Base-by-base conservation (phyloP, 495 filamentous ascomycete genomes). In the Neurospora sp. region DNA sequence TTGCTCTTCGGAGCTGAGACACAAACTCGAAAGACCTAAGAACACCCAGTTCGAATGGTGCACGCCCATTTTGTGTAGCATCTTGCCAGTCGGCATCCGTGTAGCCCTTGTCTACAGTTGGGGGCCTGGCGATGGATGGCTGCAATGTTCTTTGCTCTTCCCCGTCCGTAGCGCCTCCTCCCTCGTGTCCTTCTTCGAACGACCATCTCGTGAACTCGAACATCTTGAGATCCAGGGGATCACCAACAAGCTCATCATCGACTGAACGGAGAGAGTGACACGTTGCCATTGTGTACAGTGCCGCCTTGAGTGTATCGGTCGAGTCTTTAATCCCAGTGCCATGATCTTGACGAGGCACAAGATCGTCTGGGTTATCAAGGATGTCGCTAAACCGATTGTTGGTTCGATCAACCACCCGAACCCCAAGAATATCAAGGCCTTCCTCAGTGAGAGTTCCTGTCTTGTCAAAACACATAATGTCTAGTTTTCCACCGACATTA, bases 381-480 rank as follows among this genome's bases (percentile, higher is more conserved):
- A 86, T 78, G 27, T 86, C 84, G 39, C 79, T 80, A 71, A 88
- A 89, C 53, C 83, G 81, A 59, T 88, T 90, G 31, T 86, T 82
- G n/a, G 85, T 84, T 37, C 82, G 81, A 74, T 90, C 87, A 39
- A 93, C 93, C 8, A 93, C 89, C 48, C 93, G 89, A 16, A 96
- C 86, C 6, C 96, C 96, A 37, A 98, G 90, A 48, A 99, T 92
- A 82, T 99, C 96, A 68, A 99, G 84, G 0, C 96, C 96, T 80
- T 99, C 96, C 81, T 98, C 96, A 3, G 96, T 99, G 31, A 99
- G 84, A 16, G 96, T 99, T 22, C 96, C 96, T 3, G 96, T 99
- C 79, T 99, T 99, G 81, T 99, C 96, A 75, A 99, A 99, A 82
- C 96, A 98, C 77, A 99, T 89, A 39, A 98, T 86, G 81, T 99